Evolutionary conservation across 768 basidiomycete species (phyloP).

Genomic region (Kwoniella botswanensis): DNA sequence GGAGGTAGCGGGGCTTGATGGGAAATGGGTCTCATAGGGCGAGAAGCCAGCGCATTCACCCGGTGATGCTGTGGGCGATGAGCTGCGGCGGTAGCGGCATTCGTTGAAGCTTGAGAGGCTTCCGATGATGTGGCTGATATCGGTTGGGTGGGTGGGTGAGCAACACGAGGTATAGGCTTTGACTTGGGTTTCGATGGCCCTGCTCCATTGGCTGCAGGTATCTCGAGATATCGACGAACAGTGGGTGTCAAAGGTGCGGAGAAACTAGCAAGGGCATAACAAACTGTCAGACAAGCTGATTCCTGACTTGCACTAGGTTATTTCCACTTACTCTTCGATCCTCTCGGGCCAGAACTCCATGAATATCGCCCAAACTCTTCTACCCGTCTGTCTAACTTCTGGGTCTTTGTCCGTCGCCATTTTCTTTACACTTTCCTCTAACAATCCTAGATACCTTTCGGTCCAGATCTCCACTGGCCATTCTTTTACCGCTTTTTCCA

Average conservation of each 20-base stretch:
- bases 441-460: slow-evolving; percentile 43
- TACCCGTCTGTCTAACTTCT: slow-evolving; percentile 57
- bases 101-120: slow-evolving; percentile 8
- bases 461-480: slow-evolving; percentile 52
- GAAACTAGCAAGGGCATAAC: slow-evolving; percentile 48
- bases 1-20: neutral
- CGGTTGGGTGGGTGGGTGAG: slow-evolving; percentile 13
- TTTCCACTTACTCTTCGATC: slow-evolving; percentile 53
- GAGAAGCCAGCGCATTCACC: slow-evolving; percentile 21
- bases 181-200: slow-evolving; percentile 29
- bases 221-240: slow-evolving; percentile 58
- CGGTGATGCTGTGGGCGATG: slow-evolving; percentile 25
- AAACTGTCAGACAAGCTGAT: neutral
- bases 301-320: neutral
- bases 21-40: slow-evolving; percentile 10
- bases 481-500: slow-evolving; percentile 46
- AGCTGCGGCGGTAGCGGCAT: neutral
- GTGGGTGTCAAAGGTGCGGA: slow-evolving; percentile 60
- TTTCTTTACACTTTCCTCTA: slow-evolving; percentile 58
- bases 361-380: slow-evolving; percentile 58
- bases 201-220: slow-evolving; percentile 37
- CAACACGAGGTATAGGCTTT: slow-evolving; percentile 7
- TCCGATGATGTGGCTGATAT: slow-evolving; percentile 20
- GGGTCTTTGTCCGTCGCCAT: slow-evolving; percentile 59
- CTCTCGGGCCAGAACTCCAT: slow-evolving; percentile 55